Evolutionary conservation across 1,284 basidiomycete genomes (phyloP).

Genomic region (Phellopilus nigrolimitatus): DNA sequence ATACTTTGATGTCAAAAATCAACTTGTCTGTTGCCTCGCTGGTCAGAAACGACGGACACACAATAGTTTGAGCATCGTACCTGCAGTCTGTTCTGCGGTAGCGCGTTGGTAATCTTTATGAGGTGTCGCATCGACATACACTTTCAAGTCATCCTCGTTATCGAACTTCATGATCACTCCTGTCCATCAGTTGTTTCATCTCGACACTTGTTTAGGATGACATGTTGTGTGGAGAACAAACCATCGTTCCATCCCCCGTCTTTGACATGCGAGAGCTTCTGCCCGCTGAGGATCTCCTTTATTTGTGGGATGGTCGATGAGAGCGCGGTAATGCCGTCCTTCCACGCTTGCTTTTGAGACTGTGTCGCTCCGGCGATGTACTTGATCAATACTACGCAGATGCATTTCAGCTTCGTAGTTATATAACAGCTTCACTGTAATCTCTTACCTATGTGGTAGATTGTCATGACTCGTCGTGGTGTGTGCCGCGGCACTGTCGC

Average conservation of each 20-base stretch:
- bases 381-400: constrained; percentile 18
- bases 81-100: constrained; percentile 19
- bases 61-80: not conserved
- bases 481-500: not conserved
- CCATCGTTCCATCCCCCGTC: constrained; percentile 21
- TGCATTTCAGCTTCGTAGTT: not conserved
- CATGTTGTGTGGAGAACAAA: not conserved
- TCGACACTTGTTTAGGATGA: not conserved
- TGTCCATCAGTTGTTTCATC: not conserved
- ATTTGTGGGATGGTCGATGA: constrained; percentile 17
- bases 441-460: constrained; percentile 19
- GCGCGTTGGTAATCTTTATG: constrained; percentile 17
- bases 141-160: constrained; percentile 15
- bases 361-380: constrained; percentile 11
- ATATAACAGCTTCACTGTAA: not conserved
- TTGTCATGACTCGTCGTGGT: constrained; percentile 8
- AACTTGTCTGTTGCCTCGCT: constrained; percentile 12
- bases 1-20: constrained; percentile 19
- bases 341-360: constrained; percentile 18
- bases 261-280: constrained; percentile 18
- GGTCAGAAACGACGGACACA: not conserved
- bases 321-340: constrained; percentile 11
- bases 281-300: constrained; percentile 15
- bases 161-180: constrained; percentile 21
- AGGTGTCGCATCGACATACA: constrained; percentile 9